Base-by-base conservation (phyloP, 2,329 filamentous ascomycete species). In the Fusarium multiceps region DNA sequence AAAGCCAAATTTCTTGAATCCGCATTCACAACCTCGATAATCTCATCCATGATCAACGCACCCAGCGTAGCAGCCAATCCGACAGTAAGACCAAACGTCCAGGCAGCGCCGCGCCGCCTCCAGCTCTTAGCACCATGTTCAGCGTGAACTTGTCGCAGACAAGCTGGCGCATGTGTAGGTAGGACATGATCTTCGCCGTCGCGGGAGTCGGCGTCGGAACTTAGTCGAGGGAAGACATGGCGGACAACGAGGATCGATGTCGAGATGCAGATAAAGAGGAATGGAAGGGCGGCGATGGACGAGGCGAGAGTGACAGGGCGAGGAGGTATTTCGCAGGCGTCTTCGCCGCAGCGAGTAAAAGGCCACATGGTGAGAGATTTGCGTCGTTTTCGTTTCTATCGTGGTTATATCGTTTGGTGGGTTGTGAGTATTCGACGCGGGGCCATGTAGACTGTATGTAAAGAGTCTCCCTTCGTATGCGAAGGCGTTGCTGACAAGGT, bases 31-130 rank as follows among this genome's bases (percentile, higher is more conserved):
- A 91, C 85, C 74, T 93, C 92, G 27, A 92, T 89, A 45, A 97
- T 93, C 80, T 97, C 93, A 73, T 92, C 93, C 11, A 97, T 85
- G 47, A 97, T 92, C 71, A 97, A 82, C 79, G 94, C 90, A 4
- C 90, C 93, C 47, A 97, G 83, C 3, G 95, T 92, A 40, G 91
- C 87, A 8, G 93, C 91, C 11, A 97, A 85, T 2, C 89, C 93
- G 37, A 96, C 88, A 12, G 92, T 97, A 2, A 89, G 86, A 9
- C 92, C 90, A 78, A 97, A 97, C 3, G 92, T 89, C 60, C 86
- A 80, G 16, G 89, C 90, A 3, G 89, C 86, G 14, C 86, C 77
- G 25, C 84, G 81, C 42, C 86, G 80, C 50, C 84, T 80, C 64
- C 83, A 75, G 42, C 83, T 87, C 75, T 86, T 87, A 28, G 82